Conservation (phyloP, 2,329 filamentous ascomycete species). For the Arachnomyces sp. region DNA sequence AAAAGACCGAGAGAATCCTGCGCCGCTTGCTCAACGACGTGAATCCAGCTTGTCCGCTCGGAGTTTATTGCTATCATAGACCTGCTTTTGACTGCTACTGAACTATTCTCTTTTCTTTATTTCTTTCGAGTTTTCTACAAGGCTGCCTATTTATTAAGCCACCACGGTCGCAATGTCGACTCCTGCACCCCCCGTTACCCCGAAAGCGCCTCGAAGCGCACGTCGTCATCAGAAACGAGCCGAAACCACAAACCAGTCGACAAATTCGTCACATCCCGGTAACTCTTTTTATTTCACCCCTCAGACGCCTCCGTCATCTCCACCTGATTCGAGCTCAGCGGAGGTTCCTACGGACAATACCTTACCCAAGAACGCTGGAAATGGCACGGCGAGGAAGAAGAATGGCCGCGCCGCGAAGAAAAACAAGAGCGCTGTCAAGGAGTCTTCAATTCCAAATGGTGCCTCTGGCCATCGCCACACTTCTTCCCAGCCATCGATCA, state of each 20-base stretch:
- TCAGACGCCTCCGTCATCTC: slow-evolving; percentile 30
- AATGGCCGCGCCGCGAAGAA: slow-evolving; percentile 30
- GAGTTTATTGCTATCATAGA: slow-evolving; percentile 8
- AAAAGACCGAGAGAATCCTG: slow-evolving; percentile 5
- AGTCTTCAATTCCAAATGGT: slow-evolving; percentile 16
- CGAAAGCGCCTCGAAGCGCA: slow-evolving; percentile 32
- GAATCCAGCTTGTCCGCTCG: slow-evolving; percentile 13
- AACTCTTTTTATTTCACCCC: slow-evolving; percentile 12
- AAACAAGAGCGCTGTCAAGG: slow-evolving; percentile 17
- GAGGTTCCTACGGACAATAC: slow-evolving; percentile 22
- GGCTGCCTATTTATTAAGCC: slow-evolving; percentile 48
- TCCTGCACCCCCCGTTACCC: slow-evolving; percentile 31
- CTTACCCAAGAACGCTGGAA: slow-evolving; percentile 19
- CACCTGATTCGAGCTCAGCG: slow-evolving; percentile 27
- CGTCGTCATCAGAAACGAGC: slow-evolving; percentile 30
- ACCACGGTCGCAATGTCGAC: slow-evolving; percentile 39
- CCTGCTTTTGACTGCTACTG: slow-evolving; percentile 7
- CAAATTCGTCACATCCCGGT: slow-evolving; percentile 11
- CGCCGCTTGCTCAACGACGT: slow-evolving; percentile 3
- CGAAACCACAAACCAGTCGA: slow-evolving; percentile 24
- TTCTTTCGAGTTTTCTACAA: slow-evolving; percentile 23
- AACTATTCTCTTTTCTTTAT: slow-evolving; percentile 17
- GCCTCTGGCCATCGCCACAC: slow-evolving; percentile 24
- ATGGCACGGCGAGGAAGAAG: slow-evolving; percentile 28
- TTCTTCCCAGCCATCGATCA: slow-evolving; percentile 31